Evolutionary conservation across 2,329 filamentous ascomycete genomes (phyloP), one percentile per base, ranked within the genome.

Genomic region (Stemphylium vesicarium): DNA sequence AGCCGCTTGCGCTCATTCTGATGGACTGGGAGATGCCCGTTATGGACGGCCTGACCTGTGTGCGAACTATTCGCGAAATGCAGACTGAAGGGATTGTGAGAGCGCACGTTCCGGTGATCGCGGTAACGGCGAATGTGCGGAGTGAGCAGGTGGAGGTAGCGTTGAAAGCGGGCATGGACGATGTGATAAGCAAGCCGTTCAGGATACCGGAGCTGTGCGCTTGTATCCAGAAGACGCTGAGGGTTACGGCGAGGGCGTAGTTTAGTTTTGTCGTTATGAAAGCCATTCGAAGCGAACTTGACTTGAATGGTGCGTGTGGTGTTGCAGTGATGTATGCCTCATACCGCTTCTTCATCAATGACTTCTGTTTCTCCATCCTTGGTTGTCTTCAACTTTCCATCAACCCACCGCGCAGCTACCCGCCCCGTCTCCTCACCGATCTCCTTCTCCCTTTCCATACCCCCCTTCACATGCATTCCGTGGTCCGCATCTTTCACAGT

Each of bases 181-280:
- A 71, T 73, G 85, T 92, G 35, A 88, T 94, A 32, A 88, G 88
- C 4, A 95, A 94, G 69, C 91, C 91, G 2, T 93, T 93, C 69
- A 62, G 65, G 29, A 68, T 73, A 43, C 60, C 66, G 1, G 69
- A 72, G 44, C 53, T 73, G 4, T 57, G 49, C 33, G 44, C 50
- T 26, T 66, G 63, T 49, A 63, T 65, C 42, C 58, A 59, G 46
- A 66, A 58, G 29, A 65, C 58, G 16, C 43, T 65, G 4, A 45
- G 49, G n/a, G 48, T 15, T 29, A 40, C 46, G 22, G 33, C 42
- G 31, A 39, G 29, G 8, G 22, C 36, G 3, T 51, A 46, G 29
- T 16, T 29, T 29, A 29, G 26, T 3, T 5, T 10, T 29, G 9
- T 29, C 11, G 8, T 11, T 29, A 11, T 11, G 22, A 29, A 29